Base-by-base conservation (phyloP, 2,329 filamentous ascomycete species). In the Aureobasidium sp. region DNA sequence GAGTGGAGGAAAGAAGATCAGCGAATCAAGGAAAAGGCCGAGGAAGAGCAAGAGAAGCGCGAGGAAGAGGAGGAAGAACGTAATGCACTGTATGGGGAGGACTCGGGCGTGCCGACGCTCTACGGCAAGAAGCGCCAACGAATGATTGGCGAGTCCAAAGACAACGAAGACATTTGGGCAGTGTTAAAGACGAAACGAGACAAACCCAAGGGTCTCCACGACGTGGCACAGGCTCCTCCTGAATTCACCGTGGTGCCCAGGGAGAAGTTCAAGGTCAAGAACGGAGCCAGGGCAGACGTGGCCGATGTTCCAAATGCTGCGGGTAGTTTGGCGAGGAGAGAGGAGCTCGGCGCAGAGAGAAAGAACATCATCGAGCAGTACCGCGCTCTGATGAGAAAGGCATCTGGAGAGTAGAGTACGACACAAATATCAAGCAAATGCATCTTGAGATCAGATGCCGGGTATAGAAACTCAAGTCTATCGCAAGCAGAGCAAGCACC, bases 1-100 rank as follows among this genome's bases (percentile, higher is more conserved):
- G 78, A 81, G 25, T 87, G 85, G 84, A 78, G 90, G 66, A 90
- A 92, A 72, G 87, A 88, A 48, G 89, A 93, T 67, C 91, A 89
- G 82, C 59, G 86, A 86, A 67, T 83, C 87, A 92, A 75, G 84
- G 88, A 64, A 85, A 91, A 70, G 89, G 88, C 84, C 37, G 87
- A 88, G 64, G 83, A 91, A 68, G 87, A 89, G 25, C 78, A 78
- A 57, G 85, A 84, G 70, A 78, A 89, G 68, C 88, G 90, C 36
- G 79, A 80, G 62, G 79, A 84, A 67, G 83, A 82, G 60, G 85
- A 87, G 49, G 80, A 83, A 61, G 78, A 83, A 70, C 73, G 80
- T 55, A 87, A 89, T 56, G 84, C 87, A 63, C 75, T 84, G 55
- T 85, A 88, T 68, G 77, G 83, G 44, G 85, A 84, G 67, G 85